Percentiles rank a stretch among this genome's conserved stretches.
Conservation (phyloP, 129 eudicot species). For the Smallanthus sonchifolius region DNA sequence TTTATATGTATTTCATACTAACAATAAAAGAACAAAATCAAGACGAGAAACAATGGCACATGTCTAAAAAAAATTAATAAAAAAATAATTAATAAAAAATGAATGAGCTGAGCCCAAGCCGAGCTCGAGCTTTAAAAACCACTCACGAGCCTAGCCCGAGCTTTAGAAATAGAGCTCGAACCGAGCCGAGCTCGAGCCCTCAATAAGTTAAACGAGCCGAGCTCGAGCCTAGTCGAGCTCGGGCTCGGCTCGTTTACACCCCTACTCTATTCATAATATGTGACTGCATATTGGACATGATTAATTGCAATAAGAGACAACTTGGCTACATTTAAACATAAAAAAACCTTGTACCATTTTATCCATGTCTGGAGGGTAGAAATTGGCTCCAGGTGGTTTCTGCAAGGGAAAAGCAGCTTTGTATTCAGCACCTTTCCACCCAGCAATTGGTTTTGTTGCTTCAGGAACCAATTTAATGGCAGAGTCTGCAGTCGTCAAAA, state of each 20-base stretch:
- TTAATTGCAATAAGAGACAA: slow-evolving; percentile 4
- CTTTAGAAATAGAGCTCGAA: too few relatives aligned
- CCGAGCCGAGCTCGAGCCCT: too few relatives aligned
- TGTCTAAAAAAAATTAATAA: too few relatives aligned
- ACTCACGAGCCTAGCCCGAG: too few relatives aligned
- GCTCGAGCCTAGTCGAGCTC: too few relatives aligned
- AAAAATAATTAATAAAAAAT: too few relatives aligned
- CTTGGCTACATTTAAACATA: not conserved
- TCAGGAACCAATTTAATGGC: slow-evolving; percentile 55
- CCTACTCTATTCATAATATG: not conserved
- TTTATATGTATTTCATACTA: slow-evolving; percentile 4
- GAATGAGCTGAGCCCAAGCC: too few relatives aligned
- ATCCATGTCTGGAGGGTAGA: slow-evolving; percentile 95
- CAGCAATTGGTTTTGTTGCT: slow-evolving; percentile 61
- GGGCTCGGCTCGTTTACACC: too few relatives aligned
- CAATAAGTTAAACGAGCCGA: too few relatives aligned
- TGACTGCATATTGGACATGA: not conserved
- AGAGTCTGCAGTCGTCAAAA: slow-evolving; percentile 86
- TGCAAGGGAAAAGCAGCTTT: slow-evolving; percentile 64
- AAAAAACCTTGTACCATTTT: slow-evolving; percentile 54
- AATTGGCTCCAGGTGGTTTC: slow-evolving; percentile 88
- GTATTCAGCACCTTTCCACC: slow-evolving; percentile 92
- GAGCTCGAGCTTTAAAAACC: too few relatives aligned
- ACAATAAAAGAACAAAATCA: not conserved
- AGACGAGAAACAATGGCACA: not conserved